Percentiles rank a stretch among this genome's conserved stretches.
Conservation (phyloP, 345 rosid genomes). For the Aurinia saxatilis region DNA sequence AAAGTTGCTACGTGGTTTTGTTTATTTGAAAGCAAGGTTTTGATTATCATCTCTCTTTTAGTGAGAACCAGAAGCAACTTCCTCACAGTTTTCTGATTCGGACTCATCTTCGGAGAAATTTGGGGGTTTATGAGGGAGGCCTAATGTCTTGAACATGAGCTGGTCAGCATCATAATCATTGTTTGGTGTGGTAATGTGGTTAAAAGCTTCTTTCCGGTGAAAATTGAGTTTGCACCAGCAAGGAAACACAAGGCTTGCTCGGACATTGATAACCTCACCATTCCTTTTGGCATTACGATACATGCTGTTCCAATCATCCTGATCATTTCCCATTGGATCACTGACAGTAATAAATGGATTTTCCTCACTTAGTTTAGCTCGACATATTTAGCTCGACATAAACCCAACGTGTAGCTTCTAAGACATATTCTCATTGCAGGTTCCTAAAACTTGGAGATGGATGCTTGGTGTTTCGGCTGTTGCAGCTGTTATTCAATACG, state of each 20-base stretch:
- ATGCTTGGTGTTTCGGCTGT: too few relatives aligned
- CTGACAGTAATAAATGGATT: too few relatives aligned
- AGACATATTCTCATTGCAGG: too few relatives aligned
- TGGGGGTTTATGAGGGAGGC: conserved; percentile 78
- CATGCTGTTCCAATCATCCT: conserved; percentile 93
- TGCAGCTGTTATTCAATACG: too few relatives aligned
- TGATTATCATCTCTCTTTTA: too few relatives aligned
- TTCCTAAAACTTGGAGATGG: too few relatives aligned
- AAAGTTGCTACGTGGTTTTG: too few relatives aligned
- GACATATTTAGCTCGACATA: too few relatives aligned
- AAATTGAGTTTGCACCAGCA: conserved; percentile 97
- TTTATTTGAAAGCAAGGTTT: too few relatives aligned
- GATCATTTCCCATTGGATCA: conserved; percentile 98
- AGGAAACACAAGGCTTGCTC: conserved; percentile 95
- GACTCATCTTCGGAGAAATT: conserved; percentile 46
- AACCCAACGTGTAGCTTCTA: too few relatives aligned
- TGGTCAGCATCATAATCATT: conserved; percentile 86
- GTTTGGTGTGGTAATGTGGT: conserved; percentile 96
- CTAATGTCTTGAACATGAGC: conserved; percentile 87
- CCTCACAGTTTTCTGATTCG: conserved; percentile 41
- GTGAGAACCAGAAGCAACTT: conserved; percentile 40
- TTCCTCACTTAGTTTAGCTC: too few relatives aligned
- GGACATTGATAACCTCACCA: conserved; percentile 81
- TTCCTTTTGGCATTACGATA: conserved; percentile 92
- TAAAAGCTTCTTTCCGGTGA: conserved; percentile 90